phyloP scores from a whole-genome alignment of 2,329 filamentous ascomycete genomes.

The Fusarium chuoi region DNA sequence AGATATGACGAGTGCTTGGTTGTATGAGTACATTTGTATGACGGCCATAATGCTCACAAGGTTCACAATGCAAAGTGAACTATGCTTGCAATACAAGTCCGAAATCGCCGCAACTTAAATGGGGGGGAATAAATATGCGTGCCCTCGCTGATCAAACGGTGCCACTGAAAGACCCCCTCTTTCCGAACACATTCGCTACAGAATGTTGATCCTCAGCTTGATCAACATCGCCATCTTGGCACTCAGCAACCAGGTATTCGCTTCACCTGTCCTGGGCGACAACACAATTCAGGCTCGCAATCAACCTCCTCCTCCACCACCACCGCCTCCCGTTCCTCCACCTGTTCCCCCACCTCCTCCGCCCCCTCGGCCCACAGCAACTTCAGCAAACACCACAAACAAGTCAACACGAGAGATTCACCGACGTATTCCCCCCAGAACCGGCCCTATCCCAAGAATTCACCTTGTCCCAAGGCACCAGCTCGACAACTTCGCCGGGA shows the following conservation, averaged over 20 bases:
- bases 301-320: background rate
- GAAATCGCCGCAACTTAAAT: background rate
- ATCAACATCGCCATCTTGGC: background rate
- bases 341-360: background rate
- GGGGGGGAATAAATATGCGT: background rate
- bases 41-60: background rate
- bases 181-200: fast-evolving
- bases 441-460: background rate
- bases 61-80: background rate
- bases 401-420: background rate
- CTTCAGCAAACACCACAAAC: background rate
- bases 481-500: background rate
- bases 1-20: fast-evolving
- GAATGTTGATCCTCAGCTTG: background rate
- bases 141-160: background rate
- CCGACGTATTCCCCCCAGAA: fast-evolving
- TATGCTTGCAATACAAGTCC: background rate
- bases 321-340: background rate
- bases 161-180: too few relatives aligned
- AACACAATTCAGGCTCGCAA: background rate
- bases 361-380: background rate
- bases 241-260: background rate
- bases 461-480: background rate
- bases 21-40: fast-evolving
- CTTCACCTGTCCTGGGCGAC: background rate